Percentiles rank a stretch among this genome's conserved stretches.
phyloP scores from a whole-genome alignment of 2,329 filamentous ascomycete species.

The Colletotrichum musae region DNA sequence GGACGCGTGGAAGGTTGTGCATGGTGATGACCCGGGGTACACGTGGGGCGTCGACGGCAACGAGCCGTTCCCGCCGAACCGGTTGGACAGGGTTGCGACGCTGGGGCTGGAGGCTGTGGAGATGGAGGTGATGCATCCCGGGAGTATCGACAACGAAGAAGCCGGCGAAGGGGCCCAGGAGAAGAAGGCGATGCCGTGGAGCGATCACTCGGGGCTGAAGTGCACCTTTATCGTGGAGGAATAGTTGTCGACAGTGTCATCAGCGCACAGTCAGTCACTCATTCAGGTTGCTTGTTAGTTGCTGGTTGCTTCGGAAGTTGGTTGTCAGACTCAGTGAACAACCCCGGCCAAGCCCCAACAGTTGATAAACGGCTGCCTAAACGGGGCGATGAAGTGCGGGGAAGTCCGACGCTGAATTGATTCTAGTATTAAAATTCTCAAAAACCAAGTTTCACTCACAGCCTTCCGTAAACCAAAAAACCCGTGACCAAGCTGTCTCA shows the following conservation, averaged over 20 bases:
- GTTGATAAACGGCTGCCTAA: no score
- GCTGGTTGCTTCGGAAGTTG: not conserved
- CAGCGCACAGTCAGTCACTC: not conserved
- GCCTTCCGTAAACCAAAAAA: not conserved
- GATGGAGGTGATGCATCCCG: conserved; percentile 44
- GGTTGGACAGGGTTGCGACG: conserved; percentile 55
- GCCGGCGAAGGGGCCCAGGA: not conserved
- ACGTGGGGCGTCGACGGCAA: conserved; percentile 56
- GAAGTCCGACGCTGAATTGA: no score
- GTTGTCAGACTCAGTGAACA: no score
- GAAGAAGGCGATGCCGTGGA: conserved; percentile 11
- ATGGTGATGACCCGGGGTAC: conserved; percentile 48
- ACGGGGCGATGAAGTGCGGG: no score
- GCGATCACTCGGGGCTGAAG: conserved; percentile 32
- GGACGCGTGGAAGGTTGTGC: conserved; percentile 53
- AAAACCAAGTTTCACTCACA: no score
- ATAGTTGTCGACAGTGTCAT: no score
- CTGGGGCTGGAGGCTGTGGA: conserved; percentile 45
- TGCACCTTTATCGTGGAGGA: not conserved
- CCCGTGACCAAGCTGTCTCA: not conserved
- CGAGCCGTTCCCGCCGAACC: conserved; percentile 48
- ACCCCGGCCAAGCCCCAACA: no score
- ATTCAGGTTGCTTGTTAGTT: not conserved
- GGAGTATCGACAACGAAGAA: not conserved
- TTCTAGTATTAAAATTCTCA: no score